Evolutionary conservation across 148 eudicot species (phyloP), one percentile per base, ranked within the genome.

Genomic region (Diospyros kaki): DNA sequence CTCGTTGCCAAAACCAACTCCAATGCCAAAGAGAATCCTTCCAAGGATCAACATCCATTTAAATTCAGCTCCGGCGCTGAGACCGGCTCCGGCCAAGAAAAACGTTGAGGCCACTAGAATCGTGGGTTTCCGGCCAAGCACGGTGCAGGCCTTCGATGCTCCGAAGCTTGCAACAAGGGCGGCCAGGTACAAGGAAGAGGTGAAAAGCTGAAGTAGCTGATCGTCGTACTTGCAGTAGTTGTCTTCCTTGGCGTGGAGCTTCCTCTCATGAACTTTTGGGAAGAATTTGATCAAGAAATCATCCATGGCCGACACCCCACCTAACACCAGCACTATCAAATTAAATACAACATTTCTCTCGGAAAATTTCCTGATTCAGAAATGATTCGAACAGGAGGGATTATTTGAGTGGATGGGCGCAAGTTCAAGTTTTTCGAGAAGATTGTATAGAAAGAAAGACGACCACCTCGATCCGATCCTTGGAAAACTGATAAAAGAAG

Each of bases 11-110:
- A 55, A 55, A 12, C 59, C 59, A 2, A 91, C 93, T 0, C 93
- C 96, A 62, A 89, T 78, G 17, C 96, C 96, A 73, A 89, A 89
- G 2, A 87, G 78, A 67, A 91, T 85, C 71, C 93, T 82, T 0
- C 96, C 96, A 10, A 85, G 14, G 67, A 91, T 91, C 50, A 89
- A 84, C 85, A 89, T 73, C 89, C 87, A 84, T 1, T 80, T 81
- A 7, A 7, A 14, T 3, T 64, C 66, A 40, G 91, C 87, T 0
- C 63, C 60, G 15, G 84, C 87, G 64, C 90, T 82, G 3, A 89
- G 44, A 38, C 46, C 71, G 6, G 87, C 88, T 8, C 88, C 88
- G 40, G 74, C 74, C 17, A 85, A 41, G 80, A 85, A 85, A n/a
- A 85, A 83, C 17, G n/a, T 2, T 2, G 86, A 70, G 1, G 86